Percentiles rank a stretch among this genome's conserved stretches.
These are phyloP conservation scores for Fusarium sacchari DNA, from an alignment of 2,329 filamentous ascomycete species.

Conservation along the genomic window DNA sequence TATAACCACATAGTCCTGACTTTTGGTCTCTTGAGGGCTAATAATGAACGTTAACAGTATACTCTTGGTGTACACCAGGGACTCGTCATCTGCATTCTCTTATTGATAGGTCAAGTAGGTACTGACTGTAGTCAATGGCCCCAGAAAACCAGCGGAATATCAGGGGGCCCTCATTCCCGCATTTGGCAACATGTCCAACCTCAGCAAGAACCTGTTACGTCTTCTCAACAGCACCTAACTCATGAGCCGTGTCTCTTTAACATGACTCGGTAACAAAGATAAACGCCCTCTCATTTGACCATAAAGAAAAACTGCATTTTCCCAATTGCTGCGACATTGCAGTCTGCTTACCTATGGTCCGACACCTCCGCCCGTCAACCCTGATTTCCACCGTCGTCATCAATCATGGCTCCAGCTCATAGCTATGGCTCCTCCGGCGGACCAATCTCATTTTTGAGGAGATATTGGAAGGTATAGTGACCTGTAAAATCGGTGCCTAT, in stretches of 20 bases:
- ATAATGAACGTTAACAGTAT: not conserved
- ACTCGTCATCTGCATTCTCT: not conserved
- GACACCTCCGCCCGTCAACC: slow-evolving; percentile 8
- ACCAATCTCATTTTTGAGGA: slow-evolving; percentile 47
- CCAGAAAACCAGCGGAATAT: slow-evolving; percentile 18
- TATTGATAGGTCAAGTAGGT: not conserved
- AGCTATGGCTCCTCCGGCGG: slow-evolving; percentile 27
- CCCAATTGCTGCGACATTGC: not conserved
- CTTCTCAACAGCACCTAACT: not conserved
- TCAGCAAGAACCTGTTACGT: slow-evolving; percentile 15
- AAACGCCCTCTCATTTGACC: not conserved
- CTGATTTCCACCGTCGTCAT: not conserved
- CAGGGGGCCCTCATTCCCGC: slow-evolving; percentile 12
- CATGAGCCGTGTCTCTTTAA: not conserved
- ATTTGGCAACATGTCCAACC: slow-evolving; percentile 11
- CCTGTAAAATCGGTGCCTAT: too few species aligned
- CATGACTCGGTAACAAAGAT: not conserved
- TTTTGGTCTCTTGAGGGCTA: not conserved
- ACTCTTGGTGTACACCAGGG: too few species aligned
- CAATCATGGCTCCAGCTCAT: slow-evolving; percentile 43
- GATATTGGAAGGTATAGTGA: slow-evolving; percentile 59
- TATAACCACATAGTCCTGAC: not conserved
- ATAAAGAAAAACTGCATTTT: not conserved
- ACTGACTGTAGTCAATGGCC: not conserved
- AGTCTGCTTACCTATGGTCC: slow-evolving; percentile 19